These are phyloP conservation scores for Bruguiera gymnorhiza DNA, from an alignment of 345 rosid species.

Conservation along the genomic window DNA sequence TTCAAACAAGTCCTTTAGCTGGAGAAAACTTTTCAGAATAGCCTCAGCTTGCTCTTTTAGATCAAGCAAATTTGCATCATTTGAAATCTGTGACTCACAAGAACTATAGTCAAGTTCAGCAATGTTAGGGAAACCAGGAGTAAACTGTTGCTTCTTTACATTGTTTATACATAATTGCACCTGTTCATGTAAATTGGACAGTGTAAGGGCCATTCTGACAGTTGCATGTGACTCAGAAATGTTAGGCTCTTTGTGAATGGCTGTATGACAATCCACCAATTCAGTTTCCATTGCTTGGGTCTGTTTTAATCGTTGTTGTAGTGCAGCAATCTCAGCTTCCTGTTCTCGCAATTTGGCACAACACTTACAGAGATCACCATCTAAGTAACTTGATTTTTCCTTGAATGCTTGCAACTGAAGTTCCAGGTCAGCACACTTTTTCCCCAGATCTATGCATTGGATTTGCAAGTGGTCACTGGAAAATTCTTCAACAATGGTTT, in stretches of 20 bases:
- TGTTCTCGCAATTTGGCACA: conserved; percentile 26
- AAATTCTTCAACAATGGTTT: conserved; percentile 15
- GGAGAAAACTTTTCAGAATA: conserved; percentile 38
- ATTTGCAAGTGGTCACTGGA: conserved; percentile 25
- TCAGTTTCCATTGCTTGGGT: conserved; percentile 23
- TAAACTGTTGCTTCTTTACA: conserved; percentile 18
- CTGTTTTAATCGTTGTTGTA: conserved; percentile 30
- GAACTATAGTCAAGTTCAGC: conserved; percentile 7
- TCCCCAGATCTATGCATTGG: conserved; percentile 28
- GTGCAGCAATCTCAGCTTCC: conserved; percentile 29
- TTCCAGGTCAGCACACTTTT: conserved; percentile 38
- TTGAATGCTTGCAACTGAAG: conserved; percentile 39
- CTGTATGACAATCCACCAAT: conserved; percentile 11
- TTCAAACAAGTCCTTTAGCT: conserved; percentile 34
- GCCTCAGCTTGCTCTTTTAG: conserved; percentile 37
- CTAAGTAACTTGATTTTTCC: conserved; percentile 30
- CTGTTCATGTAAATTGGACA: conserved; percentile 33
- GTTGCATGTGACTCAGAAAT: conserved; percentile 24
- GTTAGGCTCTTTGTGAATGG: conserved; percentile 4
- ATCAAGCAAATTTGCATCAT: conserved; percentile 16
- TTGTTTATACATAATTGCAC: conserved; percentile 32
- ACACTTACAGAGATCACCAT: conserved; percentile 32
- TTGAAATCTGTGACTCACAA: conserved; percentile 17
- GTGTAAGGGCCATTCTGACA: conserved; percentile 21
- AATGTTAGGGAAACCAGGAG: neutral